Percentiles rank a stretch among this genome's conserved stretches.
These are phyloP conservation scores for Kuraishia cidri DNA, from an alignment of 805 yeast genomes.

Conservation along the genomic window DNA sequence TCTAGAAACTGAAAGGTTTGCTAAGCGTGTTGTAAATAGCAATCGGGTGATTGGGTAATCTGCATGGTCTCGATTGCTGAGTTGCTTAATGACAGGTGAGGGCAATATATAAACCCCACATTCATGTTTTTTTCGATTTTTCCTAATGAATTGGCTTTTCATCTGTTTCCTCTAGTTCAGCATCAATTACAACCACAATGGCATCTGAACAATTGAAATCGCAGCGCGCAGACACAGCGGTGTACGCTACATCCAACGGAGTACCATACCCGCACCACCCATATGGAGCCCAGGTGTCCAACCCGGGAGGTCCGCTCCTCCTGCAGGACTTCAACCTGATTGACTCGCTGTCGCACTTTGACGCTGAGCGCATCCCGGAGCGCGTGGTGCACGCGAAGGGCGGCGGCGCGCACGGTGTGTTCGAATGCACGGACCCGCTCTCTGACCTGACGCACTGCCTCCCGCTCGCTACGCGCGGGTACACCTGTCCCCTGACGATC, in stretches of 20 bases:
- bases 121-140: too few relatives aligned
- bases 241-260: constrained; percentile 44
- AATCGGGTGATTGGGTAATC: too few relatives aligned
- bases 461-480: constrained; percentile 29
- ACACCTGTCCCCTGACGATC: constrained; percentile 29
- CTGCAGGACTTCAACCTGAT: constrained; percentile 50
- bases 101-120: too few relatives aligned
- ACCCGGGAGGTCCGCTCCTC: constrained; percentile 49
- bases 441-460: constrained; percentile 38
- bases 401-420: constrained; percentile 52
- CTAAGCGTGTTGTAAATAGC: too few relatives aligned
- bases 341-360: constrained; percentile 50
- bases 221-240: constrained; percentile 10
- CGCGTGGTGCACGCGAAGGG: constrained; percentile 65
- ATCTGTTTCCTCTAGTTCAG: too few relatives aligned
- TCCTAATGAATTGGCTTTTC: too few relatives aligned
- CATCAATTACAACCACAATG: too few relatives aligned
- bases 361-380: constrained; percentile 58
- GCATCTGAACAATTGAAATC: constrained; percentile 6
- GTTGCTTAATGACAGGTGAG: too few relatives aligned
- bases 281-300: constrained; percentile 42
- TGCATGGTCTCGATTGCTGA: too few relatives aligned
- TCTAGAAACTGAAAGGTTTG: too few relatives aligned
- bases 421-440: constrained; percentile 50
- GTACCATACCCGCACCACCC: constrained; percentile 45